These are phyloP conservation scores for Ulota crispa DNA, from an alignment of 225 moss, liverwort and hornwort species.

Conservation along the genomic window DNA sequence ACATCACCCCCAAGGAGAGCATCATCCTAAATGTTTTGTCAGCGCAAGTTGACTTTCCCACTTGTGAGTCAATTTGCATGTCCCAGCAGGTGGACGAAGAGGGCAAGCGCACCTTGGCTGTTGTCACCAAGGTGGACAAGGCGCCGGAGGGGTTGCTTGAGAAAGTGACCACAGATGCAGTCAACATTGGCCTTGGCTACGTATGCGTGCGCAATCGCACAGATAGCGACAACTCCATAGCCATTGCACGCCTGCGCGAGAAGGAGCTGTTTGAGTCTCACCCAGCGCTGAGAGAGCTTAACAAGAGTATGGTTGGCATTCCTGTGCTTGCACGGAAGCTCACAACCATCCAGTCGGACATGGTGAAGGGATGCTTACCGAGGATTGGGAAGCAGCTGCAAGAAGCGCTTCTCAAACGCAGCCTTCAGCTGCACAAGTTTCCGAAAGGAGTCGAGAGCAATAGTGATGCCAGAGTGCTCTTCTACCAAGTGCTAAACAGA, in stretches of 20 bases:
- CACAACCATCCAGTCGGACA: constrained; percentile 30
- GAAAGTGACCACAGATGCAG: constrained; percentile 45
- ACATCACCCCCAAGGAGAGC: constrained; percentile 13
- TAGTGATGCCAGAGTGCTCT: constrained; percentile 1
- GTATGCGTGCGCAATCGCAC: constrained; percentile 47
- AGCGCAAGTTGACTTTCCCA: constrained; percentile 4
- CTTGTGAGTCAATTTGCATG: constrained; percentile 34
- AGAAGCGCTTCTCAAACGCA: constrained; percentile 5
- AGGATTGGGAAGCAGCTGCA: constrained; percentile 24
- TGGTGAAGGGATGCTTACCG: constrained; percentile 19
- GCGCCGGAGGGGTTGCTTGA: constrained; percentile 47
- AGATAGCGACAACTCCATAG: constrained; percentile 21
- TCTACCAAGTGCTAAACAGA: background rate
- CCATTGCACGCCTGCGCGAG: constrained; percentile 28
- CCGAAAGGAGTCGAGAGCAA: background rate
- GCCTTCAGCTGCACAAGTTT: background rate
- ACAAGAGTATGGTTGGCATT: constrained; percentile 32
- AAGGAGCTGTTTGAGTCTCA: constrained; percentile 32
- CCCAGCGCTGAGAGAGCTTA: constrained; percentile 28
- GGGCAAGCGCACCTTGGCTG: constrained; percentile 25
- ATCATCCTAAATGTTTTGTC: constrained; percentile 22
- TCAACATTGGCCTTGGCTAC: constrained; percentile 41
- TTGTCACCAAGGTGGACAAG: constrained; percentile 40
- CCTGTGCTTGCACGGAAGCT: constrained; percentile 35
- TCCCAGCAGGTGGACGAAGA: constrained; percentile 35